phyloP scores from a whole-genome alignment of 1,139 yeast genomes.

The Hansenula sp. region DNA sequence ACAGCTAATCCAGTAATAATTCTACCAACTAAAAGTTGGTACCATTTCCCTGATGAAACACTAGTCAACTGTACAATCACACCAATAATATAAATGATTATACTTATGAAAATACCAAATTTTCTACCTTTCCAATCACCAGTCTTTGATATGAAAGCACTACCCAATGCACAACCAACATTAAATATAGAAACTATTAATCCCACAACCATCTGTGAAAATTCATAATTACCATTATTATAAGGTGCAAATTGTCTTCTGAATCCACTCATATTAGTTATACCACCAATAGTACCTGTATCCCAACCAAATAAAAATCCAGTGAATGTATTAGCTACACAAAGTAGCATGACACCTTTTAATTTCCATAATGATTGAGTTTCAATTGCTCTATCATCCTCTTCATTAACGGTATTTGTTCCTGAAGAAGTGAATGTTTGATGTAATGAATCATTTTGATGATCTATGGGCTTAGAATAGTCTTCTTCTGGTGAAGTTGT shows the following conservation, averaged over 20 bases:
- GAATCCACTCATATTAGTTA: slow-evolving; percentile 55
- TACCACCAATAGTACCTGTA: slow-evolving; percentile 70
- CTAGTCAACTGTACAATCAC: slow-evolving; percentile 38
- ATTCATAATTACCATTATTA: slow-evolving; percentile 24
- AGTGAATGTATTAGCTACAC: slow-evolving; percentile 43
- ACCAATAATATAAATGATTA: slow-evolving; percentile 46
- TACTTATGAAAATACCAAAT: slow-evolving; percentile 40
- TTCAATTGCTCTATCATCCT: not conserved
- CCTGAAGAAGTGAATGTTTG: not conserved
- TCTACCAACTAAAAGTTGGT: slow-evolving; percentile 48
- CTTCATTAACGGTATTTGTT: not conserved
- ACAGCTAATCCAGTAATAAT: slow-evolving; percentile 45
- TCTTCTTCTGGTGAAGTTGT: slow-evolving; percentile 16
- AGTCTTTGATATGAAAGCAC: slow-evolving; percentile 47
- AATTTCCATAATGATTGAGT: slow-evolving; percentile 1
- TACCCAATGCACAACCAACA: slow-evolving; percentile 72
- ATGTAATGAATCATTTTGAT: too few relatives aligned
- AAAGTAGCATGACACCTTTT: slow-evolving; percentile 27
- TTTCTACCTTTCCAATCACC: slow-evolving; percentile 55
- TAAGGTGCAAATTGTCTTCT: slow-evolving; percentile 35
- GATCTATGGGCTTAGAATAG: not conserved
- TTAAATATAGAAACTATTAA: slow-evolving; percentile 60
- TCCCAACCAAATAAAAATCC: slow-evolving; percentile 75
- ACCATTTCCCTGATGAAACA: slow-evolving; percentile 33
- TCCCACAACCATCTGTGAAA: slow-evolving; percentile 48